Percentiles rank a stretch among this genome's conserved stretches.
Evolutionary conservation across 169 alveolate species (phyloP).

Genomic region (Pseudocohnilembus persalinus): DNA sequence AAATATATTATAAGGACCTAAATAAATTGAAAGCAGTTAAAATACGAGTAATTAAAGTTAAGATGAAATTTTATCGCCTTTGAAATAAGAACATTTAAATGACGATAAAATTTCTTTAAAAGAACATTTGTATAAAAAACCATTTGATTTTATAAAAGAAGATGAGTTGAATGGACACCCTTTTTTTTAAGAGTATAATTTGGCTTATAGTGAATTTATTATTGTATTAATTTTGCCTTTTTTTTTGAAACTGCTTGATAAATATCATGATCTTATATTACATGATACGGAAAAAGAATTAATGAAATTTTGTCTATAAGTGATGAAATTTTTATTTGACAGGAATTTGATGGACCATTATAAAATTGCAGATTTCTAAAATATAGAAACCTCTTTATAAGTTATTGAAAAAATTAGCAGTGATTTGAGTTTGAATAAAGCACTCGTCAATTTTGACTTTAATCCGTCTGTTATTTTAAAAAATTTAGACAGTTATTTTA

Average conservation of each 20-base stretch:
- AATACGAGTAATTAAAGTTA: not conserved
- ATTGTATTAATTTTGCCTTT: not conserved
- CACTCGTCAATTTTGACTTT: too few relatives aligned
- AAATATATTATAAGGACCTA: too few relatives aligned
- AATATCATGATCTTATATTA: not conserved
- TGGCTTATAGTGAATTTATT: not conserved
- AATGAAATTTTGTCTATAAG: not conserved
- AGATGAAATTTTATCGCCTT: not conserved
- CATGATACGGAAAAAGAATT: not conserved
- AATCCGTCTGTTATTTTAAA: too few relatives aligned
- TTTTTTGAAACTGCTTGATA: not conserved
- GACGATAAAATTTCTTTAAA: not conserved
- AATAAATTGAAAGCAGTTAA: too few relatives aligned
- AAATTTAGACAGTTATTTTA: too few relatives aligned
- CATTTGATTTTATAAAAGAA: not conserved
- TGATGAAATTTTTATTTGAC: not conserved
- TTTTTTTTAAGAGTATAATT: too few relatives aligned
- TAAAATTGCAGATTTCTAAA: not conserved
- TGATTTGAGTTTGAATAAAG: too few relatives aligned
- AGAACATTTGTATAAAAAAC: not conserved
- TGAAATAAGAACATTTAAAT: not conserved
- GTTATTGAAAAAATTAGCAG: not conserved
- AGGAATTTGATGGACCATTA: not conserved
- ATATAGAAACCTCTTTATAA: not conserved
- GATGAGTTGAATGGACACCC: not conserved